Conservation (phyloP, 2,329 filamentous ascomycete species). For the Xylariaceae sp. region DNA sequence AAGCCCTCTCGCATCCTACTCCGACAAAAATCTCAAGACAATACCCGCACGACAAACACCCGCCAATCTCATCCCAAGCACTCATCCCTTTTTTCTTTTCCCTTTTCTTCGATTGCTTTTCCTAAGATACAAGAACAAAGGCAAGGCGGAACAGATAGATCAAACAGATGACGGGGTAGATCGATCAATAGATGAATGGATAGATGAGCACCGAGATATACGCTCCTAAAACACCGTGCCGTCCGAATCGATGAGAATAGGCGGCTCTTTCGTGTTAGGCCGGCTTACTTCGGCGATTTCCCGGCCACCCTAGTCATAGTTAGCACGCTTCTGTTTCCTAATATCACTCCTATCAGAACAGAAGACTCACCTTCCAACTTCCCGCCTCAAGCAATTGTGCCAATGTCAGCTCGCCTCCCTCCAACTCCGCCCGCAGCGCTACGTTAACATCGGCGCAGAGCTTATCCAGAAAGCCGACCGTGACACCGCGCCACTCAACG, state of each 20-base stretch:
- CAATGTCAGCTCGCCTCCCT: slow-evolving; percentile 68
- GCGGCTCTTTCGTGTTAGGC: slow-evolving; percentile 93
- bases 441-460: slow-evolving; percentile 64
- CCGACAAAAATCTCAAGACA: no score
- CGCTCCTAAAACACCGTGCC: slow-evolving; percentile 79
- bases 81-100: no score
- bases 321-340: slow-evolving; percentile 17
- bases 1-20: no score
- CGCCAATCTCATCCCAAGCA: no score
- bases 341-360: background rate
- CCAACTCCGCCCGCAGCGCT: slow-evolving; percentile 58
- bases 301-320: slow-evolving; percentile 65
- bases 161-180: no score
- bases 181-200: no score
- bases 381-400: slow-evolving; percentile 92
- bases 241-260: slow-evolving; percentile 93
- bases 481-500: slow-evolving; percentile 74
- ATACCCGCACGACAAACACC: no score
- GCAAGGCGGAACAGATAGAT: no score
- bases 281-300: slow-evolving; percentile 94
- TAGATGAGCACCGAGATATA: no score
- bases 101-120: no score
- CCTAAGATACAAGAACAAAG: no score
- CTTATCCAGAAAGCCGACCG: slow-evolving; percentile 70
- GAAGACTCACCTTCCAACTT: slow-evolving; percentile 74